Evolutionary conservation across 2,329 filamentous ascomycete genomes (phyloP), one percentile per base, ranked within the genome.

Genomic region (Immersiporthe knoxdaviesiana): DNA sequence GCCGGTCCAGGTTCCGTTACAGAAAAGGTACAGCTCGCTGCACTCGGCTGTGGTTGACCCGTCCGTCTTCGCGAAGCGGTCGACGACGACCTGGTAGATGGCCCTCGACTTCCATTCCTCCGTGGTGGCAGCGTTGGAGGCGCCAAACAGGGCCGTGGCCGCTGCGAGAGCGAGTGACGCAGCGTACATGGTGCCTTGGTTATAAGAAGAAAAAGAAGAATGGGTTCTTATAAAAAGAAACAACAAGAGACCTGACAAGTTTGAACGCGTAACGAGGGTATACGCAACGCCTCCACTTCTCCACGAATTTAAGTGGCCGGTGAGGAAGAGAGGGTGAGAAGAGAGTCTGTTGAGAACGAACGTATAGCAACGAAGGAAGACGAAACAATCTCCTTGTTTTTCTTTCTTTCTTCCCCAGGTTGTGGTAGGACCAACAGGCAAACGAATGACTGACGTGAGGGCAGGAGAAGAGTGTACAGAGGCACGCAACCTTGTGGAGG

Each of bases 1-100:
- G 8, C 89, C 89, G 65, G 80, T 77, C 74, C 85, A 91, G 0
- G 85, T 87, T 21, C 89, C 89, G 54, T 87, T 87, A 72, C 89
- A 91, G 77, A 89, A 90, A 35, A 76, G 75, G 37, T 77, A 77
- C 47, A 79, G 73, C 10, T 78, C 73, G 63, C 82, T 78, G 73
- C 84, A 86, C 1, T 78, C 69, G 30, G 76, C 78, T n/a, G 83
- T 82, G 5, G 80, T 82, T 4, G 79, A 81, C 30, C 82, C 83
- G 71, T 81, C 78, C 2, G 77, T 81, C 11, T 82, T 82, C 5
- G 85, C 86, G 69, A 86, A 83, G 1, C 87, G 84, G 74, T 88
- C 86, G 3, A 86, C 87, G 73, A 89, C 77, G 50, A 84, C 82
- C 77, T 88, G 87, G 75, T 89, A 89, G 67, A 88, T 87, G 59